Evolutionary conservation across 2,329 filamentous ascomycete genomes (phyloP).

Genomic region (Xylariaceae sp.): DNA sequence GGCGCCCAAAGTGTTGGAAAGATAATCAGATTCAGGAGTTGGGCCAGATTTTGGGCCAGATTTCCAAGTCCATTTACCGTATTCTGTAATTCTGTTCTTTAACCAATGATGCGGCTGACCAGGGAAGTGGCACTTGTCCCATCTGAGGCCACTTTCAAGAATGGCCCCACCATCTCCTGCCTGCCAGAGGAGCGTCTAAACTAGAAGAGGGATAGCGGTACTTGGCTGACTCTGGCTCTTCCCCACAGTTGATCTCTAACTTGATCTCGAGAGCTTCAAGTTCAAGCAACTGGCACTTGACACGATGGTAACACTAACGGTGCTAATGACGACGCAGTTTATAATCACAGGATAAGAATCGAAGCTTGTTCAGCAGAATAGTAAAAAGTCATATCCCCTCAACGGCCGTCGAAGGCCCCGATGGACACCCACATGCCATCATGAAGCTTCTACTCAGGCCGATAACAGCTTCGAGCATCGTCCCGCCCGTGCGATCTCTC

Average conservation of each 20-base stretch:
- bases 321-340: too few species aligned
- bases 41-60: slow-evolving; percentile 34
- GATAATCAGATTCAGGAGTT: slow-evolving; percentile 25
- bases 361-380: too few species aligned
- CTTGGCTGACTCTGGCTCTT: neutral
- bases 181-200: slow-evolving; percentile 14
- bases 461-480: slow-evolving; percentile 31
- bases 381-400: too few species aligned
- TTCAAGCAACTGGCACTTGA: too few species aligned
- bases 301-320: too few species aligned
- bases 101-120: neutral
- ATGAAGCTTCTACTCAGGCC: slow-evolving; percentile 42
- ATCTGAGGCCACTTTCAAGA: slow-evolving; percentile 20
- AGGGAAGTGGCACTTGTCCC: slow-evolving; percentile 9
- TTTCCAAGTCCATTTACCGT: slow-evolving; percentile 20
- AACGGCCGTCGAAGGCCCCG: slow-evolving; percentile 15
- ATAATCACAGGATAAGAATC: too few species aligned
- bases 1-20: neutral
- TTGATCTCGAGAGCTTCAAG: slow-evolving; percentile 16
- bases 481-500: slow-evolving; percentile 32
- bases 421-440: slow-evolving; percentile 35
- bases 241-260: slow-evolving; percentile 20
- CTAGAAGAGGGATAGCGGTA: slow-evolving; percentile 13
- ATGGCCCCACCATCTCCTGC: slow-evolving; percentile 9
- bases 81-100: too few species aligned